Evolutionary conservation across 1,284 basidiomycete genomes (phyloP).

Genomic region (Omphalotus olearius): DNA sequence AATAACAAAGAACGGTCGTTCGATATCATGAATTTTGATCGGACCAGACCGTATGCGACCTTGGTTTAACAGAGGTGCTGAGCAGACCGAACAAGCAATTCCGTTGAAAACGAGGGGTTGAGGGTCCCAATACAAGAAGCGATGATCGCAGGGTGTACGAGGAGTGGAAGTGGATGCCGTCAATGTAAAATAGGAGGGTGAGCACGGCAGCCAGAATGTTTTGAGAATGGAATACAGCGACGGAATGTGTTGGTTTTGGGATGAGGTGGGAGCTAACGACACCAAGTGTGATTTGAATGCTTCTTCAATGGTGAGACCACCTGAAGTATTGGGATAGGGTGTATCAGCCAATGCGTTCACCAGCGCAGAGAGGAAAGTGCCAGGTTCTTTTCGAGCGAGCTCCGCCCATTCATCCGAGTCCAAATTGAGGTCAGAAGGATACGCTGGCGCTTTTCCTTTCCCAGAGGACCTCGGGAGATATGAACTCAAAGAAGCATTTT

Average conservation of each 20-base stretch:
- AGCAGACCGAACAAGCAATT: constrained; percentile 62
- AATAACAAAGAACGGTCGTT: constrained; percentile 73
- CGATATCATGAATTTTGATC: constrained; percentile 69
- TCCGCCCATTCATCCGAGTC: constrained; percentile 60
- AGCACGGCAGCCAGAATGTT: constrained; percentile 75
- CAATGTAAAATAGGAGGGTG: constrained; percentile 67
- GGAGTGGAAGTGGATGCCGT: constrained; percentile 65
- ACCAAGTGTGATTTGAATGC: constrained; percentile 68
- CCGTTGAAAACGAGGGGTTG: constrained; percentile 73
- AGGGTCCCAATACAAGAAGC: constrained; percentile 77
- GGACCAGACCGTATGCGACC: constrained; percentile 69
- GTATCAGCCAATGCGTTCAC: constrained; percentile 45
- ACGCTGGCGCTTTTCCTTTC: neutral
- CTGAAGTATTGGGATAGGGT: constrained; percentile 52
- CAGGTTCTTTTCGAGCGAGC: constrained; percentile 47
- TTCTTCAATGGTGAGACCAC: constrained; percentile 60
- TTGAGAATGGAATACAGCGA: constrained; percentile 67
- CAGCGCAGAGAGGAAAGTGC: constrained; percentile 50
- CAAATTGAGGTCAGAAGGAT: constrained; percentile 25
- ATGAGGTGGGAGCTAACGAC: constrained; percentile 45
- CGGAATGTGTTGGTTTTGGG: constrained; percentile 51
- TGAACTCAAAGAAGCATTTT: neutral
- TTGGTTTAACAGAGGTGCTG: constrained; percentile 50
- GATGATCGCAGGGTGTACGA: constrained; percentile 62
- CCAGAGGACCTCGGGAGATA: neutral